These are phyloP conservation scores for Hymenoscyphus albidus DNA, from an alignment of 2,329 filamentous ascomycete species.

Conservation along the genomic window DNA sequence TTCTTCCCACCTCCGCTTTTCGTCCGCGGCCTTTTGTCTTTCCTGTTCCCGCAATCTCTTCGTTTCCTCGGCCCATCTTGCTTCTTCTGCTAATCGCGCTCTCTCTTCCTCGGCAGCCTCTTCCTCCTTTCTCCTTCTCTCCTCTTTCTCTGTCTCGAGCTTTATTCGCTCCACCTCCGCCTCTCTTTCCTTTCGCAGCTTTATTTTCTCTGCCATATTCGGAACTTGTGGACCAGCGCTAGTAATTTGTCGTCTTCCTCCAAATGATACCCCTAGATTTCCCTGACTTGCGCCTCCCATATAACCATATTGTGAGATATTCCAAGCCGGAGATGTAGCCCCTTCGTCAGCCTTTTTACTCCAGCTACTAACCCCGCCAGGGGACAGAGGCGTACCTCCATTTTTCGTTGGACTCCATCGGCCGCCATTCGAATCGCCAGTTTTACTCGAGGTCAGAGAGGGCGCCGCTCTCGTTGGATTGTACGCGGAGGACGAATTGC, in stretches of 20 bases:
- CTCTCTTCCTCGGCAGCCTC: constrained; percentile 57
- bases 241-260: constrained; percentile 88
- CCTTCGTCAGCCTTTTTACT: constrained; percentile 80
- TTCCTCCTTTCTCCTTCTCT: constrained; percentile 45
- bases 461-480: constrained; percentile 41
- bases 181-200: constrained; percentile 52
- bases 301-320: constrained; percentile 97
- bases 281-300: constrained; percentile 97
- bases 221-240: constrained; percentile 75
- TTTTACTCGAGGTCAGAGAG: constrained; percentile 34
- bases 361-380: constrained; percentile 74
- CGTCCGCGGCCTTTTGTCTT: constrained; percentile 57
- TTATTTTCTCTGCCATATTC: constrained; percentile 80
- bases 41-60: constrained; percentile 55
- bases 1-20: constrained; percentile 72
- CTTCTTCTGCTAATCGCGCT: constrained; percentile 59
- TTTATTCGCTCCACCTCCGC: constrained; percentile 58
- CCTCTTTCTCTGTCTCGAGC: constrained; percentile 50
- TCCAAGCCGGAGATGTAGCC: constrained; percentile 86
- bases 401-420: constrained; percentile 62
- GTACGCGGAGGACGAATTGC: constrained; percentile 53
- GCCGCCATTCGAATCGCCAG: constrained; percentile 44
- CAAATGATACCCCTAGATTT: constrained; percentile 90
- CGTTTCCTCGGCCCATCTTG: constrained; percentile 63
- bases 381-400: constrained; percentile 49